Evolutionary conservation across 345 rosid genomes (phyloP), one percentile per base, ranked within the genome.

Genomic region (Rhizophora mangle): DNA sequence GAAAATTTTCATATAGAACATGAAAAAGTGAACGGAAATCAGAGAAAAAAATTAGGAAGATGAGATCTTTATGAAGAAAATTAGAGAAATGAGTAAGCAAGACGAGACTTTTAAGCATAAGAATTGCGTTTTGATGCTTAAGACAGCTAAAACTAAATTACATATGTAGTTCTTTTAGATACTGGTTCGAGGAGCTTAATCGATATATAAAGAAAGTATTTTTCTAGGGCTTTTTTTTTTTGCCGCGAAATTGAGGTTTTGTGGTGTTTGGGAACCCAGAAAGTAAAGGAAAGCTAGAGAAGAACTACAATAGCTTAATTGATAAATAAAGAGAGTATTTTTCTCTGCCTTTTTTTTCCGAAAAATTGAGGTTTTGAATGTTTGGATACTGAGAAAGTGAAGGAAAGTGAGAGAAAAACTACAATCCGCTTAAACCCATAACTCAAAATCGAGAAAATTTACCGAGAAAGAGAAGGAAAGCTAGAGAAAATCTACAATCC

Each of bases 211-310:
- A 46, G 43, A 19, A 9, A 16, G 15, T 6, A 20, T 2, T 8
- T 7, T 56, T 16, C n/a, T 6, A 8, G 19, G 34, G 8, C 3
- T 30, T 30, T 30, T 30, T 30, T 34, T 13, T n/a, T 7, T 7
- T 6, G 7, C 13, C 19, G 26, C 31, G 3, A 62, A 53, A 68
- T 27, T 58, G 27, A 62, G 37, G 49, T 39, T 27, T 31, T 51
- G 20, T 2, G 29, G 66, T 19, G 76, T 30, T 71, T 68, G 73
- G 68, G 26, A 32, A 19, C 30, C 10, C 56, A 73, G 64, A 68
- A 64, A 60, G 34, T 20, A 39, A 49, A 47, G 19, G 59, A 63
- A 18, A 68, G 56, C 20, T 15, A 16, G 16, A 6, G 24, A 10
- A 65, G 5, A n/a, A 18, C n/a, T 5, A 29, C 18, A 8, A 26